phyloP scores from a whole-genome alignment of 1,139 yeast genomes.

The Fermentozyma sake region DNA sequence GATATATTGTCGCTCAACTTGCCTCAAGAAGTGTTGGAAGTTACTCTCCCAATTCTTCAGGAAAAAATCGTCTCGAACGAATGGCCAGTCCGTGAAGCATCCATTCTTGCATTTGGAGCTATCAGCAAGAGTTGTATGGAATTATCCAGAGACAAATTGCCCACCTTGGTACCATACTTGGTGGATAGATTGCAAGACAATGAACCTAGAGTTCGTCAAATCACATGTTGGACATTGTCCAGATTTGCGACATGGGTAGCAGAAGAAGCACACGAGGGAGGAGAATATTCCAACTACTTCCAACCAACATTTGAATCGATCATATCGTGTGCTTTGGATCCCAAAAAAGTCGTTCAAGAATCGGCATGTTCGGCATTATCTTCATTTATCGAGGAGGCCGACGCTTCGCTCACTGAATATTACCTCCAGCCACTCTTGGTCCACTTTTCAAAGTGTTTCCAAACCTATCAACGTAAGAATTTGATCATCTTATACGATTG shows the following conservation, averaged over 20 bases:
- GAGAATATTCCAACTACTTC: conserved; percentile 62
- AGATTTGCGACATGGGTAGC: conserved; percentile 82
- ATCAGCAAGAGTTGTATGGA: conserved; percentile 85
- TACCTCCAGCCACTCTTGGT: conserved; percentile 52
- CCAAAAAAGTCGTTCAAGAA: conserved; percentile 88
- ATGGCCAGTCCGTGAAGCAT: conserved; percentile 92
- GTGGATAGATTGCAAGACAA: conserved; percentile 73
- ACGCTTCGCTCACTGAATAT: conserved; percentile 53
- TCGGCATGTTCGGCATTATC: conserved; percentile 89
- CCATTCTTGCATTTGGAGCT: conserved; percentile 93
- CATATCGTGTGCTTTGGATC: conserved; percentile 70
- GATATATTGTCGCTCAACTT: conserved; percentile 70
- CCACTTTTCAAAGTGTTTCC: conserved; percentile 72
- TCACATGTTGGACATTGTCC: conserved; percentile 92
- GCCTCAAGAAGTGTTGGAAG: conserved; percentile 64
- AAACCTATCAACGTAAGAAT: conserved; percentile 75
- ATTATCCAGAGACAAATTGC: conserved; percentile 65
- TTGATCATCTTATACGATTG: conserved; percentile 82
- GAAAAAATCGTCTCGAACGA: conserved; percentile 60
- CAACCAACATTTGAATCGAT: conserved; percentile 76
- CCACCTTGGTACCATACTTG: conserved; percentile 77
- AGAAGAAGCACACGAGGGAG: conserved; percentile 57
- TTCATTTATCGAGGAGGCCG: conserved; percentile 74
- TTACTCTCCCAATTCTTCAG: conserved; percentile 72
- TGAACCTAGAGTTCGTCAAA: conserved; percentile 86